Percentiles rank a stretch among this genome's conserved stretches.
Evolutionary conservation across 2,329 filamentous ascomycete genomes (phyloP).

Genomic region (Pseudocercospora ulei): DNA sequence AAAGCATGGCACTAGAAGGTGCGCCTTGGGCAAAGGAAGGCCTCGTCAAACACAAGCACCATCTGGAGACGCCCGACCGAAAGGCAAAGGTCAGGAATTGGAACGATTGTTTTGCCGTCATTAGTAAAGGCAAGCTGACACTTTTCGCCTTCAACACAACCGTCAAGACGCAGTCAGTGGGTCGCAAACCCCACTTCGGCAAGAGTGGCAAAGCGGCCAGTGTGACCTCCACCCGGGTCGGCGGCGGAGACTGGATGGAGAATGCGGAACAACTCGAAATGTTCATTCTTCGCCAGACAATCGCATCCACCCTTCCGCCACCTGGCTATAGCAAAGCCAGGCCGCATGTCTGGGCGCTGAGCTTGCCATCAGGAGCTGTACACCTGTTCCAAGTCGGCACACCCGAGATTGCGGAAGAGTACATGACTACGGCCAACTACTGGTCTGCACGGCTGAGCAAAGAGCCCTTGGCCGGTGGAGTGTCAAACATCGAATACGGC

Average conservation of each 20-base stretch:
- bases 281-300: constrained; percentile 80
- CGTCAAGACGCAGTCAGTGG: constrained; percentile 40
- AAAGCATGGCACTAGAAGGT: constrained; percentile 79
- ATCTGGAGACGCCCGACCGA: constrained; percentile 81
- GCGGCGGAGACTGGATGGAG: constrained; percentile 96
- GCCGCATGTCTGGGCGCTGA: constrained; percentile 89
- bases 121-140: constrained; percentile 88
- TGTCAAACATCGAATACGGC: constrained; percentile 95
- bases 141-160: constrained; percentile 85
- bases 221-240: constrained; percentile 58
- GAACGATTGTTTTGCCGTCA: constrained; percentile 89
- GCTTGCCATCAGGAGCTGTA: constrained; percentile 81
- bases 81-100: constrained; percentile 89
- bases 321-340: constrained; percentile 86
- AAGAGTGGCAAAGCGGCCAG: constrained; percentile 30
- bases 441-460: constrained; percentile 94
- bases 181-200: constrained; percentile 35
- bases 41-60: constrained; percentile 90
- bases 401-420: constrained; percentile 86
- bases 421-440: constrained; percentile 90
- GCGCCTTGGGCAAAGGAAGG: constrained; percentile 99
- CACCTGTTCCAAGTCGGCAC: constrained; percentile 98
- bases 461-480: constrained; percentile 80
- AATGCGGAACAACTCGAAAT: constrained; percentile 83
- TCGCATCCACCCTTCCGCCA: constrained; percentile 78